These are phyloP conservation scores for Trametes sp. DNA, from an alignment of 1,284 basidiomycete species.

Conservation along the genomic window DNA sequence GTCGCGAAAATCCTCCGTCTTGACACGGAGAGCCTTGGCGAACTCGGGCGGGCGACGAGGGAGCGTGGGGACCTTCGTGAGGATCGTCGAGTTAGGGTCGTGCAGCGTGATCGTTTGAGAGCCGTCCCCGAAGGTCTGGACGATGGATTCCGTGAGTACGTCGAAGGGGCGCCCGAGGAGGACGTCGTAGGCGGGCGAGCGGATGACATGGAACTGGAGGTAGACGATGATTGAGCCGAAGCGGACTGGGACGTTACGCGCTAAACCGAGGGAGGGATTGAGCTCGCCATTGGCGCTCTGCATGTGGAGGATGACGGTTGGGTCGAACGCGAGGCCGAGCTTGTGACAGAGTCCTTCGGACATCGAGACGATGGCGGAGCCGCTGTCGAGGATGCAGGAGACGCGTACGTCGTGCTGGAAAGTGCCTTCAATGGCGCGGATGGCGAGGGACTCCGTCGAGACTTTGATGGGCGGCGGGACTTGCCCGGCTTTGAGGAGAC, in stretches of 20 bases:
- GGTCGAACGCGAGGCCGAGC: conserved; percentile 35
- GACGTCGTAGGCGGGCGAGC: conserved; percentile 41
- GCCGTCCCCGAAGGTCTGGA: conserved; percentile 34
- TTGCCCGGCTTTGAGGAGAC: conserved; percentile 7
- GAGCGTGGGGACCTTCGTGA: conserved; percentile 36
- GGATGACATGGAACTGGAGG: conserved; percentile 40
- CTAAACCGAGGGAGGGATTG: conserved; percentile 36
- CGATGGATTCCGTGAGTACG: conserved; percentile 36
- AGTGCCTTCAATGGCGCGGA: conserved; percentile 22
- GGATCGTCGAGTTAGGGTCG: conserved; percentile 35
- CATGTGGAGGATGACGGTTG: conserved; percentile 29
- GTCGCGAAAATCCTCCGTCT: conserved; percentile 8
- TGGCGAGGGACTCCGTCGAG: conserved; percentile 14
- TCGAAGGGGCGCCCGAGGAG: conserved; percentile 46
- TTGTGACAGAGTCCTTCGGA: conserved; percentile 31
- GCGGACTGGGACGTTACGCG: too few species aligned
- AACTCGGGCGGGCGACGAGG: conserved; percentile 17
- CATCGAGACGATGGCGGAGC: conserved; percentile 37
- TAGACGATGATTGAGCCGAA: too few species aligned
- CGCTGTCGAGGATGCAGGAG: conserved; percentile 36
- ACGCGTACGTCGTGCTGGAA: conserved; percentile 24
- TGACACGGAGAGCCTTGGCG: conserved; percentile 1
- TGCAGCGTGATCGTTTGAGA: conserved; percentile 36
- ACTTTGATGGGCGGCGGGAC: conserved; percentile 3
- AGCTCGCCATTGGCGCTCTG: conserved; percentile 39